A percentile compares a stretch with the other conserved stretches of the same genome.
phyloP scores from a whole-genome alignment of 208 protist species.

The Lotmaria passim region DNA sequence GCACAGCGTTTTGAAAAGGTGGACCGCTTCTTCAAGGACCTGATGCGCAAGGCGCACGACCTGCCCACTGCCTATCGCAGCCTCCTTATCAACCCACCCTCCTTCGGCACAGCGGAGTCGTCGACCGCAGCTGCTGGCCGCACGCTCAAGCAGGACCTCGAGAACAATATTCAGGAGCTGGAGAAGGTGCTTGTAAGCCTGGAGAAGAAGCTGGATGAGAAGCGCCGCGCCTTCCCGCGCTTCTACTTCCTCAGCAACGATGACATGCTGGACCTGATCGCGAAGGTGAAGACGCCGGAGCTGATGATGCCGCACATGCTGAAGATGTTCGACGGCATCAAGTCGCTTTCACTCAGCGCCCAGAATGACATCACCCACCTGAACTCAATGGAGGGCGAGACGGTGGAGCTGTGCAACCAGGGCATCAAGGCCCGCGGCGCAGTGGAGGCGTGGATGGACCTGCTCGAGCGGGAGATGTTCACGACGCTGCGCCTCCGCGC shows the following conservation, averaged over 20 bases:
- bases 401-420: constrained; percentile 92
- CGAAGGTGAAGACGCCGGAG: constrained; percentile 97
- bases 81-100: constrained; percentile 87
- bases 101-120: constrained; percentile 63
- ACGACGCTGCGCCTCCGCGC: constrained; percentile 86
- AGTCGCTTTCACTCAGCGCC: constrained; percentile 78
- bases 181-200: constrained; percentile 95
- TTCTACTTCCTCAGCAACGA: constrained; percentile 98
- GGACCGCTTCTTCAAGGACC: constrained; percentile 94
- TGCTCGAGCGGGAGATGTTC: constrained; percentile 96
- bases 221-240: constrained; percentile 95
- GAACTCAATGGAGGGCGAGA: constrained; percentile 91
- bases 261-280: constrained; percentile 98
- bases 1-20: constrained; percentile 94
- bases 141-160: constrained; percentile 83
- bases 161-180: constrained; percentile 92
- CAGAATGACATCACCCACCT: constrained; percentile 93
- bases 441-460: constrained; percentile 96
- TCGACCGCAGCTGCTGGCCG: constrained; percentile 35
- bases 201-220: constrained; percentile 96
- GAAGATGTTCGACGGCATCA: constrained; percentile 98
- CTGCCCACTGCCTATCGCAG: constrained; percentile 89
- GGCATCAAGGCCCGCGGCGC: constrained; percentile 94
- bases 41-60: constrained; percentile 94
- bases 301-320: constrained; percentile 97